Conservation (phyloP, 164 flowering plant genomes). For the Aristolochia californica region DNA sequence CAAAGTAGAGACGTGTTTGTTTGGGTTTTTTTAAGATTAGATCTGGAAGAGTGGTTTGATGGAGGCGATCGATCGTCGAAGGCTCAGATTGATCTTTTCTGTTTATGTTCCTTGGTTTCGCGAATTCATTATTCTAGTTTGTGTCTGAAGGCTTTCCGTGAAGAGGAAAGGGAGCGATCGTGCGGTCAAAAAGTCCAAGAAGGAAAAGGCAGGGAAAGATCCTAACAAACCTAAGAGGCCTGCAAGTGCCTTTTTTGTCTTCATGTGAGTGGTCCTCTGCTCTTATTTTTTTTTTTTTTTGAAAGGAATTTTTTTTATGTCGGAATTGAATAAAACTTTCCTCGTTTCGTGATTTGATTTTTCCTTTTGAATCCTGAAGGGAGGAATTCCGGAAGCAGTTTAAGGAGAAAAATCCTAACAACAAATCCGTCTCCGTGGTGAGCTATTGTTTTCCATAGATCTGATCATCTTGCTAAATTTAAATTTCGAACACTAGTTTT, state of each 20-base stretch:
- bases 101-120: background rate
- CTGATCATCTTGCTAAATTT: background rate
- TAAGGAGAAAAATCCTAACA: constrained; percentile 66
- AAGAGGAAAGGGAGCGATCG: constrained; percentile 19
- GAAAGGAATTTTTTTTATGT: background rate
- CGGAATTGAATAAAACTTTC: background rate
- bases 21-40: background rate
- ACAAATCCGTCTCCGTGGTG: constrained; percentile 76
- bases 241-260: constrained; percentile 83
- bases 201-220: constrained; percentile 56
- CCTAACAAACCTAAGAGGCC: constrained; percentile 94
- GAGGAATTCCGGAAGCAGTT: constrained; percentile 63
- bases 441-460: constrained; percentile 11
- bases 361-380: constrained; percentile 24
- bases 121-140: background rate
- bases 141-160: constrained; percentile 17
- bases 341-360: background rate
- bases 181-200: constrained; percentile 32
- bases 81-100: constrained; percentile 3
- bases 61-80: background rate
- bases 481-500: background rate
- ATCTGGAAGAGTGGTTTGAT: background rate
- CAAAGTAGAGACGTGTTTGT: background rate
- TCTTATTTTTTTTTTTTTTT: background rate
- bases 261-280: constrained; percentile 36